Evolutionary conservation across 2,329 filamentous ascomycete species (phyloP).

Genomic region (Neonectria ditissima): DNA sequence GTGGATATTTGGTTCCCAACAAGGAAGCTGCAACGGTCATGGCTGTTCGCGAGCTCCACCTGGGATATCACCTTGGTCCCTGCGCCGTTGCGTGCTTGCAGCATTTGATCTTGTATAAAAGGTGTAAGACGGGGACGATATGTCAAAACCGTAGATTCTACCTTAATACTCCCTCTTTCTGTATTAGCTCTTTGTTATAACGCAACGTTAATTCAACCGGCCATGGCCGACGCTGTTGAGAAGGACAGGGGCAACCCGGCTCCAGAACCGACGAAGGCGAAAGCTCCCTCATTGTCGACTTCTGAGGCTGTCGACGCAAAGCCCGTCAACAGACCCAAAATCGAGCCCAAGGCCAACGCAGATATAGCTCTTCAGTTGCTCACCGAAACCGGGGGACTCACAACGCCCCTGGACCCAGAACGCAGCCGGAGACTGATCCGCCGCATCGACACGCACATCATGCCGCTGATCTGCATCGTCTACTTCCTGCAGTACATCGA

Average conservation of each 20-base stretch:
- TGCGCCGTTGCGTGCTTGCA: slow-evolving; percentile 16
- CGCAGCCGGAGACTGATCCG: slow-evolving; percentile 30
- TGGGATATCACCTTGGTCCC: not conserved
- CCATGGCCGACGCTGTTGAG: slow-evolving; percentile 18
- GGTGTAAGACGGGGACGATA: not conserved
- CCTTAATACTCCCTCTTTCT: not conserved
- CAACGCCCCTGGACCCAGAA: slow-evolving; percentile 26
- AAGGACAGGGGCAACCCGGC: not conserved
- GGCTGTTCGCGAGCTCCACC: not conserved
- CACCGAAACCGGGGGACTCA: slow-evolving; percentile 27
- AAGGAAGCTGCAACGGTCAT: slow-evolving; percentile 9
- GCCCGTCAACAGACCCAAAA: not conserved
- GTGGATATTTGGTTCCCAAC: slow-evolving; percentile 5
- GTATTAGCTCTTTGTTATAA: not conserved
- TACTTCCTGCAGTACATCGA: slow-evolving; percentile 44
- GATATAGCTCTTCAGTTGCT: slow-evolving; percentile 36
- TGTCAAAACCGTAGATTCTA: not conserved
- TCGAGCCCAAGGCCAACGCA: slow-evolving; percentile 10
- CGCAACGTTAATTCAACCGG: not conserved
- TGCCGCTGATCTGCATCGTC: slow-evolving; percentile 40
- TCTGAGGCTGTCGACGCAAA: not conserved
- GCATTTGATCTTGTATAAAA: not conserved
- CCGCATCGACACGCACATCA: slow-evolving; percentile 39
- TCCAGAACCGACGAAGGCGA: slow-evolving; percentile 1
- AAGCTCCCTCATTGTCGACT: not conserved